These are phyloP conservation scores for Eucalyptus marginata DNA, from an alignment of 345 rosid genomes.

Conservation along the genomic window DNA sequence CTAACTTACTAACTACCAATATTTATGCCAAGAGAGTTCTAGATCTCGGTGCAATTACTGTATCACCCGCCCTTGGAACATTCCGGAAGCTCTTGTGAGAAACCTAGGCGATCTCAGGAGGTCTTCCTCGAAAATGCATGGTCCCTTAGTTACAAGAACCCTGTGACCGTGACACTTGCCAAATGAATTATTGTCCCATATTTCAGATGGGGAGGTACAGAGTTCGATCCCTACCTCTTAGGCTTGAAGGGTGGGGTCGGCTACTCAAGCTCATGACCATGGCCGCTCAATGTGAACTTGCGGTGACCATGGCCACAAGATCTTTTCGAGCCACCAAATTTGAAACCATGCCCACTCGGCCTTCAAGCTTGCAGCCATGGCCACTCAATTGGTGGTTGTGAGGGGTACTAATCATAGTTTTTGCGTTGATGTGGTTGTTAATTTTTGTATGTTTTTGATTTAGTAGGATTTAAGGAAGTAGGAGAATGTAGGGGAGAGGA, in stretches of 20 bases:
- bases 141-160: too few species aligned
- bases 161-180: too few species aligned
- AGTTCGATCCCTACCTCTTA: too few species aligned
- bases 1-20: too few species aligned
- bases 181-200: too few species aligned
- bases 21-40: too few species aligned
- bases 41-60: accelerated
- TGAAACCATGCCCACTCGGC: background rate
- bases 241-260: too few species aligned
- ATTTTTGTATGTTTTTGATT: background rate
- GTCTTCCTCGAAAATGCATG: accelerated
- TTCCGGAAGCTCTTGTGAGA: too few species aligned
- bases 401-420: background rate
- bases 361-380: background rate
- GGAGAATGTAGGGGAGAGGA: background rate
- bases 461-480: background rate
- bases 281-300: background rate
- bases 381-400: background rate
- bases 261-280: background rate
- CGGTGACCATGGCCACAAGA: background rate
- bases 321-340: background rate
- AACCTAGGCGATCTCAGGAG: accelerated
- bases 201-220: too few species aligned
- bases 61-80: accelerated
- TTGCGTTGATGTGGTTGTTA: background rate